Evolutionary conservation across 768 basidiomycete genomes (phyloP), one percentile per base, ranked within the genome.

Genomic region (Amanita rimosa): DNA sequence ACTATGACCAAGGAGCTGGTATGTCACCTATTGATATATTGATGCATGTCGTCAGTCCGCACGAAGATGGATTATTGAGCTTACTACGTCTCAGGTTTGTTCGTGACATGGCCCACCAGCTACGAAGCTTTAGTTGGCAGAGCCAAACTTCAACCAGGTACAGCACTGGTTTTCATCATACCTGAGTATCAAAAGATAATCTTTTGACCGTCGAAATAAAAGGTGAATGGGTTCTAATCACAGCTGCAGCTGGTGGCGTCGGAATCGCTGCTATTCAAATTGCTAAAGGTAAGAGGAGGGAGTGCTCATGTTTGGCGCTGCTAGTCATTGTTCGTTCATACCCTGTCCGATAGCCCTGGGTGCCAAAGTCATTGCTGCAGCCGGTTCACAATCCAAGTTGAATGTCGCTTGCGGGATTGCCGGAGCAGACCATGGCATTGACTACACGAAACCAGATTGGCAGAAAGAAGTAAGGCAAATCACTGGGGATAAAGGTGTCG

Each of bases 231-330:
- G 78, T 96, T 3, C 78, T 99, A 2, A 83, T 98, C 3, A 90
- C 91, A 44, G 95, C 93, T 6, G 88, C 89, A n/a, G 95, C 94
- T 1, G 95, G 95, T 3, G 95, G 93, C 10, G 93, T 98, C 4
- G 94, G 94, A 0, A 81, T 95, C 44, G 81, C 83, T 5, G 94
- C 95, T 6, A 81, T 93, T 14, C 95, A 97, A 60, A 74, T 97
- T 47, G 94, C 91, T 17, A 96, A 96, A 76, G 82, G 90, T 88
- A 5, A 2, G 22, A 3, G 22, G 2, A 2, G 22, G 29, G 33
- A 60, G 36, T 26, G 1, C 8, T 41, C 21, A 44, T 39, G 22
- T 16, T 1, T 31, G 31, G 31, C 13, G 13, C 31, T 0, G 31
- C 11, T 31, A 31, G 13, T 24, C 22, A 5, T 31, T 6, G 29